Conservation (phyloP, 768 basidiomycete species). For the Rhodotorula paludigena region DNA sequence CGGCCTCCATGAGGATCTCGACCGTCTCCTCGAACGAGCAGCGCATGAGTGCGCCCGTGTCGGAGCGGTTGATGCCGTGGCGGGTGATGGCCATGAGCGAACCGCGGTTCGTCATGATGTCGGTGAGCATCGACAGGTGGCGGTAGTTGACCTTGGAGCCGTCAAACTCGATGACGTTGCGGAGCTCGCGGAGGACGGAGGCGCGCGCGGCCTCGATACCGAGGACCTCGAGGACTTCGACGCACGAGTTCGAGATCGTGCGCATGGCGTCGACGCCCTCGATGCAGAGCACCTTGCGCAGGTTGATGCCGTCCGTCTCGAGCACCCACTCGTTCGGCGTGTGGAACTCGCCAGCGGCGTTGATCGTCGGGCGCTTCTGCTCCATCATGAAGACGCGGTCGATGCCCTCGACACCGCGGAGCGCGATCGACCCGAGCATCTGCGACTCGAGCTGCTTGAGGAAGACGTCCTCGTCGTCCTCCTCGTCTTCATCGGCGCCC, state of each 20-base stretch:
- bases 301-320: slow-evolving; percentile 93
- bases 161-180: slow-evolving; percentile 96
- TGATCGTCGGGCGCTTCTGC: slow-evolving; percentile 68
- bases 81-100: slow-evolving; percentile 94
- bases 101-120: slow-evolving; percentile 96
- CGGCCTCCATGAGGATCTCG: slow-evolving; percentile 97
- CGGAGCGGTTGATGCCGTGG: slow-evolving; percentile 97
- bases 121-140: slow-evolving; percentile 91
- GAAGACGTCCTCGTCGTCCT: slow-evolving; percentile 90
- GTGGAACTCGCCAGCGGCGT: slow-evolving; percentile 56
- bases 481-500: slow-evolving; percentile 48
- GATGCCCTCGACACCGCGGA: slow-evolving; percentile 88
- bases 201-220: slow-evolving; percentile 96
- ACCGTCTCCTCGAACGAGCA: slow-evolving; percentile 99
- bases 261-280: slow-evolving; percentile 89
- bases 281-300: slow-evolving; percentile 90
- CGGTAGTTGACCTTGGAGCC: slow-evolving; percentile 99
- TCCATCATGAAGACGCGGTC: slow-evolving; percentile 88
- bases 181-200: slow-evolving; percentile 87
- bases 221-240: slow-evolving; percentile 86
- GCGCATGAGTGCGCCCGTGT: slow-evolving; percentile 97
- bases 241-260: slow-evolving; percentile 95
- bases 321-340: slow-evolving; percentile 75
- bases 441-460: slow-evolving; percentile 91
- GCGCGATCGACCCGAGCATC: slow-evolving; percentile 88